Percentiles rank a stretch among this genome's conserved stretches.
Conservation (phyloP, 2,329 filamentous ascomycete genomes). For the Fusarium pilosicola region DNA sequence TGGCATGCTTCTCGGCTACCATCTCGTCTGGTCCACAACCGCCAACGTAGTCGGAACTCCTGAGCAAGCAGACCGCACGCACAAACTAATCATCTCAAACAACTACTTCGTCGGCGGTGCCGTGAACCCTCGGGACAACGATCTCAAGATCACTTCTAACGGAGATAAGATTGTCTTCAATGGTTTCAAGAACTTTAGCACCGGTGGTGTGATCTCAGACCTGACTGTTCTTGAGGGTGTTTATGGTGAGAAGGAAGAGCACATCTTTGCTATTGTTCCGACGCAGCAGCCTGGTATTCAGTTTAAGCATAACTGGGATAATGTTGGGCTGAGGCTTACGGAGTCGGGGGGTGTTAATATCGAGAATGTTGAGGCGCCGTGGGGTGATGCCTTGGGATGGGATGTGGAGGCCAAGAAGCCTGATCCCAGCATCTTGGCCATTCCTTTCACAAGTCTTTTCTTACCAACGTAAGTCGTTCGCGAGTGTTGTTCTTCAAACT, state of each 20-base stretch:
- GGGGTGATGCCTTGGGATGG: constrained; percentile 11
- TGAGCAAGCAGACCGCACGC: constrained; percentile 66
- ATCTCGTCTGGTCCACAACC: constrained; percentile 15
- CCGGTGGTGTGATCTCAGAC: constrained; percentile 73
- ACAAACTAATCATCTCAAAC: constrained; percentile 68
- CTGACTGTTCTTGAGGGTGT: constrained; percentile 73
- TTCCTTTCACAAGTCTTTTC: neutral
- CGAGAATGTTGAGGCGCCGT: neutral
- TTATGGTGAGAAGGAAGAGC: constrained; percentile 48
- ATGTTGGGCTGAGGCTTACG: constrained; percentile 3
- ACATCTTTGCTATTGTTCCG: constrained; percentile 7
- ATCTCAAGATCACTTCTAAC: constrained; percentile 56
- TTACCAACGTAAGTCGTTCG: neutral
- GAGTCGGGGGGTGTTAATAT: constrained; percentile 9
- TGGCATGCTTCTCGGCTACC: constrained; percentile 62
- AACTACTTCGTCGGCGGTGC: constrained; percentile 74
- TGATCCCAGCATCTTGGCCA: neutral
- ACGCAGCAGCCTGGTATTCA: constrained; percentile 7
- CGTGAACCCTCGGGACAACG: constrained; percentile 72
- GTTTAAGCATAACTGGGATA: constrained; percentile 19
- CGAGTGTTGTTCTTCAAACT: no score
- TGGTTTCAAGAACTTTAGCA: constrained; percentile 74
- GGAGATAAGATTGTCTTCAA: constrained; percentile 67
- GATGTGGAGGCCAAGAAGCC: constrained; percentile 7
- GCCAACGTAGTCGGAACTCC: constrained; percentile 10